phyloP scores from a whole-genome alignment of 495 filamentous ascomycete species.

The Podospora comata region DNA sequence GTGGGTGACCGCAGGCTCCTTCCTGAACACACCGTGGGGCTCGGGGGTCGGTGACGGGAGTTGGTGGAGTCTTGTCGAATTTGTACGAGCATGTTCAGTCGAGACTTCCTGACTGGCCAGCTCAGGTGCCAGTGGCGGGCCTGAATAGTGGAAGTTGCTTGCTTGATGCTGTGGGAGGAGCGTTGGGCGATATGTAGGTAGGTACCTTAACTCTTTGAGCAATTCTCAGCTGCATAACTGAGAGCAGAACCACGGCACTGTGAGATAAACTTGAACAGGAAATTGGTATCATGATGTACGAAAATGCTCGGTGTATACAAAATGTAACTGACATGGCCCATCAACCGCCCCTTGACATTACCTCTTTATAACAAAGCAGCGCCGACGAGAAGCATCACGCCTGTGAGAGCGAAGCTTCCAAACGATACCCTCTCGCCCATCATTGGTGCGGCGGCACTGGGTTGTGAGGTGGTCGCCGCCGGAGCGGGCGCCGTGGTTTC shows the following conservation, averaged over 20 bases:
- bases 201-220: too few species aligned
- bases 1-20: not conserved
- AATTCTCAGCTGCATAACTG: too few species aligned
- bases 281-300: not conserved
- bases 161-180: not conserved
- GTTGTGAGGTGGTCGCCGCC: conserved; percentile 15
- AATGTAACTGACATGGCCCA: not conserved
- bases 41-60: too few species aligned
- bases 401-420: not conserved
- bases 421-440: conserved; percentile 11
- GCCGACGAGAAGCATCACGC: conserved; percentile 14
- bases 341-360: not conserved
- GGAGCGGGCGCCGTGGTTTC: conserved; percentile 13
- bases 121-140: not conserved
- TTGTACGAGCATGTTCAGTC: not conserved
- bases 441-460: conserved; percentile 19
- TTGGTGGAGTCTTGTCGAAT: too few species aligned
- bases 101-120: not conserved
- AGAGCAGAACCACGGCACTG: too few species aligned
- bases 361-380: conserved; percentile 14
- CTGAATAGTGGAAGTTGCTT: too few species aligned
- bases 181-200: too few species aligned
- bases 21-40: not conserved
- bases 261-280: not conserved
- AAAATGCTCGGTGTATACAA: not conserved